Base-by-base conservation (phyloP, 768 basidiomycete genomes). In the Chlorophyllum brunneum region DNA sequence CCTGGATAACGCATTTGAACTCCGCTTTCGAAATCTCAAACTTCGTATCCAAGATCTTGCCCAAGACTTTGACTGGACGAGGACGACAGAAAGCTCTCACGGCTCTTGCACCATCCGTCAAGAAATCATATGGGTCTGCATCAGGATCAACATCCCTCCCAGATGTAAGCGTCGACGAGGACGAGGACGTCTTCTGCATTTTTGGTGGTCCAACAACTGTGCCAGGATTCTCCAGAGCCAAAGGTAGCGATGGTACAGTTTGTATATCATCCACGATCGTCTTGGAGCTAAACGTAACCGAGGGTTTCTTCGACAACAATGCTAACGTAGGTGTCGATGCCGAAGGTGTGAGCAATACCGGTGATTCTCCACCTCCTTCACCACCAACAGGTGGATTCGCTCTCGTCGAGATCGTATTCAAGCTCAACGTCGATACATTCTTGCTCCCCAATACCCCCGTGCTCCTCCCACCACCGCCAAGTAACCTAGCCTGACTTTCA, bases 61-160 rank as follows among this genome's bases (percentile, higher is more conserved):
- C 95, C 8, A 95, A 82, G 11, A 83, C 79, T 15, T 83, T 86
- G 8, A 74, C 68, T 0, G 95, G 92, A 72, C 80, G 95, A 0
- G 95, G 94, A 2, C 95, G 75, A 54, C 79, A 80, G 68, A 97
- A 95, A 0, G 95, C 92, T 16, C 83, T 77, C 18, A 86, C 76
- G 0, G 93, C 95, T 15, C 95, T 75, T 0, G 94, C 83, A 6
- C 95, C 95, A 57, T 92, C 82, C 3, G 88, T 89, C 16, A 95
- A 70, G 66, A 95, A 88, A 40, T 78, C 78, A 64, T 80, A 87
- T 1, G 81, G 76, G 61, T 82, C 82, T 8, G 72, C 30, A 33
- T 34, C 40, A 65, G 57, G 73, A 55, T 67, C 66, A 67, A 48
- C 29, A 60, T 63, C 1, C 58, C 63, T 8, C n/a, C 30, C 33